Evolutionary conservation across 1,139 yeast genomes (phyloP).

Genomic region (Suhomyces panamericanus): DNA sequence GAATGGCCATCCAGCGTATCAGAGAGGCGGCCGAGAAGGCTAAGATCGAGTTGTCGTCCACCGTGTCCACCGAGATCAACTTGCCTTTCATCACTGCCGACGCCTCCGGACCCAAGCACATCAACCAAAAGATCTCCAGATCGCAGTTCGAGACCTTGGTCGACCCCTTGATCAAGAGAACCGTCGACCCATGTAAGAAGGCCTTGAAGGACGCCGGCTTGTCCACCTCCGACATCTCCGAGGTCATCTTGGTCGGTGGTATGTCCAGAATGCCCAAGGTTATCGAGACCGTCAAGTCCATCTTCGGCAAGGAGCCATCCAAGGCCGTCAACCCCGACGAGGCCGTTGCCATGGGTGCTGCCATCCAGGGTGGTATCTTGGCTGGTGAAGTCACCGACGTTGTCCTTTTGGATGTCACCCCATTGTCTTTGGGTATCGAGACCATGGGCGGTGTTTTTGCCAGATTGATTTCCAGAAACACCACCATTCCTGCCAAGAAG

Average conservation of each 20-base stretch:
- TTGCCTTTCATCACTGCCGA: conserved; percentile 96
- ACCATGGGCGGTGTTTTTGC: conserved; percentile 99
- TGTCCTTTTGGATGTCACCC: conserved; percentile 92
- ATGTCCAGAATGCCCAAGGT: conserved; percentile 99
- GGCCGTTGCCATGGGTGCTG: conserved; percentile 99
- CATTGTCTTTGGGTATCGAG: conserved; percentile 96
- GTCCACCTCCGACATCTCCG: conserved; percentile 82
- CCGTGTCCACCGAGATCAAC: conserved; percentile 91
- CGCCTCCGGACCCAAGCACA: conserved; percentile 97
- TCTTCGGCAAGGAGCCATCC: conserved; percentile 95
- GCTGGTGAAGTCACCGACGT: conserved; percentile 99
- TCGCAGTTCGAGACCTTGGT: conserved; percentile 91
- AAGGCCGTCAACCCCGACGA: conserved; percentile 99
- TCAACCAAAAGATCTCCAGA: conserved; percentile 90
- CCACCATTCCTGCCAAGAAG: conserved; percentile 96
- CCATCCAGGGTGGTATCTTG: conserved; percentile 98
- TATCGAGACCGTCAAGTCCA: conserved; percentile 87
- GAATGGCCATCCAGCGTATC: conserved; percentile 99
- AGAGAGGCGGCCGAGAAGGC: conserved; percentile 99
- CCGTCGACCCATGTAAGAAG: conserved; percentile 96
- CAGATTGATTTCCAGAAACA: conserved; percentile 95
- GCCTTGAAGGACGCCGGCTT: conserved; percentile 96
- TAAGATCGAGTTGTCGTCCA: conserved; percentile 94
- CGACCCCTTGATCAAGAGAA: conserved; percentile 87
- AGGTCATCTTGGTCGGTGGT: conserved; percentile 98